Conservation (phyloP, 2,329 filamentous ascomycete genomes). For the Thelonectria olida region DNA sequence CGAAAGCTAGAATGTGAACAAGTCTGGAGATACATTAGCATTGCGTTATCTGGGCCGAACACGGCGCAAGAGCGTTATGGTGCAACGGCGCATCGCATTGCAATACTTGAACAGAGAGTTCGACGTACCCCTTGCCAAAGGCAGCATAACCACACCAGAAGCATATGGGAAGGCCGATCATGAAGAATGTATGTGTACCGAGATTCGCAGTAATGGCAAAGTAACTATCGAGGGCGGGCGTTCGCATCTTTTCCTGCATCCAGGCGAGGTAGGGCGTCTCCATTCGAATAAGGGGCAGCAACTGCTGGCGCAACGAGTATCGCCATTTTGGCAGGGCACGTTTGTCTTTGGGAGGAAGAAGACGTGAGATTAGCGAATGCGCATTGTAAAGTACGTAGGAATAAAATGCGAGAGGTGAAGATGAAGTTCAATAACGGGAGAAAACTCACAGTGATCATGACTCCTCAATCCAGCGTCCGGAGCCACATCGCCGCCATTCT, state of each 20-base stretch:
- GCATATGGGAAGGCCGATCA: constrained; percentile 91
- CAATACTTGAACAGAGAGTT: constrained; percentile 2
- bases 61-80: background rate
- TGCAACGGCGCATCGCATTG: constrained; percentile 17
- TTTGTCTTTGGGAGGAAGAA: constrained; percentile 67
- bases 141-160: constrained; percentile 95
- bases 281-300: constrained; percentile 89
- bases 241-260: constrained; percentile 82
- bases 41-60: background rate
- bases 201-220: constrained; percentile 97
- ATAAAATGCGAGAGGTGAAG: background rate
- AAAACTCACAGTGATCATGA: constrained; percentile 76
- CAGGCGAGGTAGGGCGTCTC: constrained; percentile 94
- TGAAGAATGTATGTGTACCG: constrained; percentile 98
- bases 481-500: constrained; percentile 33
- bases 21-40: constrained; percentile 55
- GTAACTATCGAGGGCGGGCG: constrained; percentile 90
- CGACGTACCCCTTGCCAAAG: constrained; percentile 83
- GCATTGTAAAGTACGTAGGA: background rate
- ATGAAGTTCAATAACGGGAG: background rate
- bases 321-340: constrained; percentile 87
- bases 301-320: constrained; percentile 80
- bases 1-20: constrained; percentile 79
- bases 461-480: constrained; percentile 81
- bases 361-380: constrained; percentile 19